These are phyloP conservation scores for Colletotrichum orbiculare DNA, from an alignment of 2,329 filamentous ascomycete species.

Conservation along the genomic window DNA sequence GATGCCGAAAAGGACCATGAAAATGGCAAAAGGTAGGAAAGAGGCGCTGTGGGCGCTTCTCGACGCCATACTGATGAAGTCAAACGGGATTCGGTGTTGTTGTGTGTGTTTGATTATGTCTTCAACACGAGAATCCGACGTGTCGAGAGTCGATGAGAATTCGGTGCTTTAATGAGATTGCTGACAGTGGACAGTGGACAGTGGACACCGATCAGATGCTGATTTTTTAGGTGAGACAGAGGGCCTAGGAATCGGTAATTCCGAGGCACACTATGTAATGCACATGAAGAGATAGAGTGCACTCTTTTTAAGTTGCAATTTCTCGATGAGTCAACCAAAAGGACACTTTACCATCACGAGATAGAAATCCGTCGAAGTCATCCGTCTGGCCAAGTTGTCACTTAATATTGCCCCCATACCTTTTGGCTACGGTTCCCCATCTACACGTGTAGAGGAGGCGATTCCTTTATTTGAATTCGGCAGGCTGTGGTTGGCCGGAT, in stretches of 20 bases:
- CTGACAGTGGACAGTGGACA: slow-evolving; percentile 4
- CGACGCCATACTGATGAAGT: slow-evolving; percentile 18
- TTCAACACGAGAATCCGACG: background rate
- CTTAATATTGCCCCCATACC: slow-evolving; percentile 3
- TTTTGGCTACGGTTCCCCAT: background rate
- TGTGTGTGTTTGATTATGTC: background rate
- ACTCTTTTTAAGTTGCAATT: background rate
- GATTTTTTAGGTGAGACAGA: background rate
- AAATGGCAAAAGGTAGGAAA: slow-evolving; percentile 15
- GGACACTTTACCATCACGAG: slow-evolving; percentile 34
- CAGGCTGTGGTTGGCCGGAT: slow-evolving; percentile 24
- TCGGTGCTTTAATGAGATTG: too few relatives aligned
- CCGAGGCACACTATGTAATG: too few relatives aligned
- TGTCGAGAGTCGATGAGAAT: too few relatives aligned
- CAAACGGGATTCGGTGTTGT: background rate
- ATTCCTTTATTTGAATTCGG: slow-evolving; percentile 38
- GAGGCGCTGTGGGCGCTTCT: background rate
- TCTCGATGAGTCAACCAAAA: slow-evolving; percentile 35
- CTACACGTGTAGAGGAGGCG: slow-evolving; percentile 16
- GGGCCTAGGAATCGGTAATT: too few relatives aligned
- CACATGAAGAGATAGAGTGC: too few relatives aligned
- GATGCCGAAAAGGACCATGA: slow-evolving; percentile 30
- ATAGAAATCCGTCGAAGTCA: slow-evolving; percentile 35
- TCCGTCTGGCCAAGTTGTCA: slow-evolving; percentile 35
- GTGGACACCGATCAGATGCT: background rate